These are phyloP conservation scores for Leptographium flavum DNA, from an alignment of 2,329 filamentous ascomycete genomes.

Conservation along the genomic window DNA sequence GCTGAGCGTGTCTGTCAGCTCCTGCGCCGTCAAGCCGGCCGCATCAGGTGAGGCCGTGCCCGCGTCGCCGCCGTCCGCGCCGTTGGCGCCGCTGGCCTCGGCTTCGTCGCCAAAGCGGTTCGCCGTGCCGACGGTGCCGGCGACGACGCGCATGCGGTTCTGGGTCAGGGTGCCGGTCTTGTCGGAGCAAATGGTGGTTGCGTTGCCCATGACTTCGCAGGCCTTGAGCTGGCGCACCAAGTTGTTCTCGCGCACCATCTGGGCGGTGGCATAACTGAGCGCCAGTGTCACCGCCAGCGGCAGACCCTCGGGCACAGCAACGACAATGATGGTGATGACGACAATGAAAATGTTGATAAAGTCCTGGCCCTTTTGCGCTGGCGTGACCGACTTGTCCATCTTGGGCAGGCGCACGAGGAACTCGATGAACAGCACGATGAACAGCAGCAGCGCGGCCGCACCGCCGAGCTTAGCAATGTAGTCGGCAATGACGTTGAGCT, in stretches of 20 bases:
- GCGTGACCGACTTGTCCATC: slow-evolving; percentile 29
- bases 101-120: slow-evolving; percentile 35
- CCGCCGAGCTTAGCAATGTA: slow-evolving; percentile 69
- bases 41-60: no score
- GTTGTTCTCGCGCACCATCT: slow-evolving; percentile 67
- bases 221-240: slow-evolving; percentile 62
- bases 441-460: slow-evolving; percentile 62
- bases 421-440: slow-evolving; percentile 74
- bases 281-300: slow-evolving; percentile 67
- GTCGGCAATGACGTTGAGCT: slow-evolving; percentile 60
- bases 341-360: slow-evolving; percentile 67
- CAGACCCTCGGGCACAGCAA: slow-evolving; percentile 65
- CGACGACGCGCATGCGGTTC: slow-evolving; percentile 55
- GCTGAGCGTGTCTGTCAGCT: slow-evolving; percentile 32
- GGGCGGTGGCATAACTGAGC: slow-evolving; percentile 61
- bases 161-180: slow-evolving; percentile 55
- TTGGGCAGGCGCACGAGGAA: slow-evolving; percentile 57
- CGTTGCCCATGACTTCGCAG: slow-evolving; percentile 70
- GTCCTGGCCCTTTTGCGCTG: slow-evolving; percentile 63
- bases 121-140: slow-evolving; percentile 41
- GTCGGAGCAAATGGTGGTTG: slow-evolving; percentile 46
- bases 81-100: slow-evolving; percentile 10
- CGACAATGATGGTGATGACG: slow-evolving; percentile 66
- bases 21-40: slow-evolving; percentile 27
- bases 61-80: background rate